These are phyloP conservation scores for Eimeria acervulina DNA, from an alignment of 169 alveolate species.

Conservation along the genomic window DNA sequence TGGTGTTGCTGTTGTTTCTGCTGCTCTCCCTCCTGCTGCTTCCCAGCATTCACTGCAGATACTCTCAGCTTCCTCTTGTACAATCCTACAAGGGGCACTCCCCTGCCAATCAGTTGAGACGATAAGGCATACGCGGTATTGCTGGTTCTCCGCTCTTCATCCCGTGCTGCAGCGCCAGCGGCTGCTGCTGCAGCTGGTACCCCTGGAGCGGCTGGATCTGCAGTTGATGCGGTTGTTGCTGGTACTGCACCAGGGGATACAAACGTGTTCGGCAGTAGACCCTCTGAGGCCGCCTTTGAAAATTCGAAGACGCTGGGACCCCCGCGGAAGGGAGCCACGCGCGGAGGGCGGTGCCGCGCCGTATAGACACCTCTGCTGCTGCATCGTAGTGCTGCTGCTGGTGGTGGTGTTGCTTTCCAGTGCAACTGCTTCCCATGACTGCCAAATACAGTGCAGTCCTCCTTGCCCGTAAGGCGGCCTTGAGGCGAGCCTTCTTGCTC, in stretches of 20 bases:
- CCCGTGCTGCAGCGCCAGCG: not conserved
- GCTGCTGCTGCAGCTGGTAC: not conserved
- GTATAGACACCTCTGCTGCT: not conserved
- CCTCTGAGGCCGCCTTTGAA: constrained; percentile 4
- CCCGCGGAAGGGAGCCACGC: constrained; percentile 7
- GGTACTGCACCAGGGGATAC: not conserved
- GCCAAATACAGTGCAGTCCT: not conserved
- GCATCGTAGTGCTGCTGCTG: constrained; percentile 1
- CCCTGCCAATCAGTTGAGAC: not conserved
- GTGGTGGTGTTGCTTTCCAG: not conserved
- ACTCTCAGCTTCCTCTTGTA: not conserved
- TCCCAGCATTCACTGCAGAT: not conserved
- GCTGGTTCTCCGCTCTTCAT: not conserved
- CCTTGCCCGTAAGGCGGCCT: not conserved
- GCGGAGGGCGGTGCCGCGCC: constrained; percentile 4
- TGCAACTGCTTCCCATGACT: not conserved
- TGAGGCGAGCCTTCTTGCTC: not conserved
- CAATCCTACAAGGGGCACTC: not conserved
- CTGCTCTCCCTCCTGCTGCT: not conserved
- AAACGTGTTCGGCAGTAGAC: not conserved
- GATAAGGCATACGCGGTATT: not conserved
- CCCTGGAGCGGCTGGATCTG: not conserved
- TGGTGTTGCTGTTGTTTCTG: not conserved
- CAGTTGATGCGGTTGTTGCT: not conserved
- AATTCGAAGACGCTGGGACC: constrained; percentile 51